Evolutionary conservation across 2,329 filamentous ascomycete species (phyloP), one percentile per base, ranked within the genome.

Genomic region (Bipolaris bicolor): DNA sequence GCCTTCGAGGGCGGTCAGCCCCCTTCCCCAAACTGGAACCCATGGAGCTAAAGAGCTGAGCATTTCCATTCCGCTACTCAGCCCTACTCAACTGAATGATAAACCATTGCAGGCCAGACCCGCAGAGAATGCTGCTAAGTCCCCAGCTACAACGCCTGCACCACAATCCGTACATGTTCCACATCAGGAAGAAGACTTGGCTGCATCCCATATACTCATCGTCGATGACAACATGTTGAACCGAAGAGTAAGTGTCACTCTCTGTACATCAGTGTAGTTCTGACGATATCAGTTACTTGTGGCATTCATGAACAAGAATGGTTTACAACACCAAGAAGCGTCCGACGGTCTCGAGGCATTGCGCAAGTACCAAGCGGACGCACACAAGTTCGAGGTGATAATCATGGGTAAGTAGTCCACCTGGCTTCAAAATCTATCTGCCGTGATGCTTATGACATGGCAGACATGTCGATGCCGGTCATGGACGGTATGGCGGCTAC

Each of bases 181-280:
- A n/a, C 20, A 20, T 15, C 36, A 22, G 3, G 41, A 54, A 46
- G 34, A 54, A 5, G 53, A 47, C 5, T n/a, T 40, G 20, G 22
- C 24, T 15, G 29, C 40, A 3, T 58, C 61, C 3, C 58, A 65
- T 5, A 61, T 76, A 0, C 68, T 79, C 0, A 70, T 79, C 1
- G 72, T 75, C 0, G 77, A 79, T 45, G 77, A 79, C 45, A 79
- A 79, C 34, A 15, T 58, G 0, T 67, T 79, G 36, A 79, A 79
- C 18, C 62, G 77, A 2, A 74, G 66, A 60, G 74, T 76, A 48
- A 24, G 63, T 63, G 7, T 5, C 9, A 2, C 1, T 6, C 3
- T 16, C 13, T 26, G 7, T 2, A 31, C 10, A 7, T 6, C 13
- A 11, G 7, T 22, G 9, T 20, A 13, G 6, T 18, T 47, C 64